A percentile compares a stretch with the other conserved stretches of the same genome.
Conservation (phyloP, 2,329 filamentous ascomycete species). For the Xylariaceae sp. region DNA sequence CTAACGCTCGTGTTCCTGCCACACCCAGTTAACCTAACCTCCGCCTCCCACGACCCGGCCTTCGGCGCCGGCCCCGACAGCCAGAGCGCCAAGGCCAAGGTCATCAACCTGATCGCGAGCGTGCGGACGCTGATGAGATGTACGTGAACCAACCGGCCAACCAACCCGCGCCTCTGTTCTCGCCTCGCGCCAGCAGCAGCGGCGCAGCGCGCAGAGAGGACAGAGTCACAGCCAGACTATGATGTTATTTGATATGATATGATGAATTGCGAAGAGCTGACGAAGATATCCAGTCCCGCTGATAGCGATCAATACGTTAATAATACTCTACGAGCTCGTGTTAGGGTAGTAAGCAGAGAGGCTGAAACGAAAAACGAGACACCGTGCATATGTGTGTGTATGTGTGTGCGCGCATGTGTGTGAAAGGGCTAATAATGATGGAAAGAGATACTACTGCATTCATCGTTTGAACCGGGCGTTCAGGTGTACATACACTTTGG, state of each 20-base stretch:
- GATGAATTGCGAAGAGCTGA: constrained; percentile 6
- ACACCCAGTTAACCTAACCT: constrained; percentile 81
- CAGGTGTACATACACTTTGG: constrained; percentile 16
- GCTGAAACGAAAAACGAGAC: too few relatives aligned
- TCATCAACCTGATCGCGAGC: constrained; percentile 87
- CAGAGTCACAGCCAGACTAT: too few relatives aligned
- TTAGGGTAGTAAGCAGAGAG: constrained; percentile 58
- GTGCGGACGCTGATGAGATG: constrained; percentile 92
- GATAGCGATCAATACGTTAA: constrained; percentile 79
- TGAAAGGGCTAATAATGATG: constrained; percentile 8
- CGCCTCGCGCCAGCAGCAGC: too few relatives aligned
- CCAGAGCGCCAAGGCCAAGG: constrained; percentile 77
- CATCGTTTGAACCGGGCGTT: constrained; percentile 20
- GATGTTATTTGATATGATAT: too few relatives aligned
- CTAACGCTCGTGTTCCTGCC: constrained; percentile 44
- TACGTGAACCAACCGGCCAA: constrained; percentile 51
- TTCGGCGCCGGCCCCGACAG: constrained; percentile 75
- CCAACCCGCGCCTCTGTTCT: too few relatives aligned
- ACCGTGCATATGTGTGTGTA: too few relatives aligned
- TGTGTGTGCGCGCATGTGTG: too few relatives aligned
- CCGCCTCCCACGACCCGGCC: constrained; percentile 69
- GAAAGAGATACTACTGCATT: constrained; percentile 15
- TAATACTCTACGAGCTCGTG: constrained; percentile 81
- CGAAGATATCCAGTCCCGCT: constrained; percentile 66
- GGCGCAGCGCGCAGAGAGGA: too few relatives aligned